Conservation (phyloP, 768 basidiomycete species). For the Chiua virens region DNA sequence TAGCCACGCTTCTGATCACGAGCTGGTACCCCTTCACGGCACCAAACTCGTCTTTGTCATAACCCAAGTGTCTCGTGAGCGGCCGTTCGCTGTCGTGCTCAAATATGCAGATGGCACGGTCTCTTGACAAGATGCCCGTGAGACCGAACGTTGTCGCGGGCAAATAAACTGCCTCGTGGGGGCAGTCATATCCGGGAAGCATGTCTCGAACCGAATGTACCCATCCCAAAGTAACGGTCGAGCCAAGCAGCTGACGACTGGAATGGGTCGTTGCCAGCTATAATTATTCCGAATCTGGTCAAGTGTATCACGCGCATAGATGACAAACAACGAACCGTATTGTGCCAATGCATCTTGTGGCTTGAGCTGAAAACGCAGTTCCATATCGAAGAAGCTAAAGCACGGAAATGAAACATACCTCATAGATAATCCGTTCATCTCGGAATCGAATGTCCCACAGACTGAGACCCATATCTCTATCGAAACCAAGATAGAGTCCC, state of each 20-base stretch:
- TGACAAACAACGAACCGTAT: slow-evolving; percentile 40
- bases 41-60: slow-evolving; percentile 53
- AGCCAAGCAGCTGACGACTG: slow-evolving; percentile 63
- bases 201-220: slow-evolving; percentile 53
- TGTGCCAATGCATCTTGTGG: slow-evolving; percentile 66
- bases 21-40: slow-evolving; percentile 61
- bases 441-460: slow-evolving; percentile 61
- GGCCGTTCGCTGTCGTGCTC: slow-evolving; percentile 61
- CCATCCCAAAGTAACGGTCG: slow-evolving; percentile 67
- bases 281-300: background rate
- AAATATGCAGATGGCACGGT: slow-evolving; percentile 64
- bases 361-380: slow-evolving; percentile 37
- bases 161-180: slow-evolving; percentile 58
- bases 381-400: background rate
- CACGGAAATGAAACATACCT: slow-evolving; percentile 32
- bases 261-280: slow-evolving; percentile 61
- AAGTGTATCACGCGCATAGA: background rate
- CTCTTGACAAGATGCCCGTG: slow-evolving; percentile 42
- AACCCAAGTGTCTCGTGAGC: slow-evolving; percentile 57
- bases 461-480: slow-evolving; percentile 64
- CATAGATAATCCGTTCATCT: slow-evolving; percentile 61
- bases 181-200: slow-evolving; percentile 69
- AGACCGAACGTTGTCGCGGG: slow-evolving; percentile 54
- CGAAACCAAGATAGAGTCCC: slow-evolving; percentile 60
- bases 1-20: slow-evolving; percentile 55